Base-by-base conservation (phyloP, 2,329 filamentous ascomycete species). In the Cadophora malorum region DNA sequence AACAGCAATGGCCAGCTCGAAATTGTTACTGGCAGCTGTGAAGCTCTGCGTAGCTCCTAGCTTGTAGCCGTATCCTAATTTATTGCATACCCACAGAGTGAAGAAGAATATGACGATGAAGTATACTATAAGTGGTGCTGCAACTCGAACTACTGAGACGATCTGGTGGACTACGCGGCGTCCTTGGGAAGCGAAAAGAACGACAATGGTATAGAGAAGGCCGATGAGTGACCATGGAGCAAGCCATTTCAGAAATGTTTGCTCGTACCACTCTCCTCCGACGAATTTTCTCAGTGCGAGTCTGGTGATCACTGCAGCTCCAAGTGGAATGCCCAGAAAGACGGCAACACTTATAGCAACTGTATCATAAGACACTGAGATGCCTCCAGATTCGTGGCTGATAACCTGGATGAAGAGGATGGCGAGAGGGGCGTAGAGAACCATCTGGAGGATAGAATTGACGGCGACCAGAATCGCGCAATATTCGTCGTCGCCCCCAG, bases 1-100 rank as follows among this genome's bases (percentile, higher is more conserved):
- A 0, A 97, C 93, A 0, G 93, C 93, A 79, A 97, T 97, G 0
- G 94, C 93, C 28, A 97, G 81, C 81, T 97, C 94, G 75, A 97
- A 97, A 77, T 97, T 97, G 76, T 97, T 97, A 78, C 93, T 97
- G 0, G 92, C 91, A 0, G 93, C 94, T 0, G 92, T 96, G 74
- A 97, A 96, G 76, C 91, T 94, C 79, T 96, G 93, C 1, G 93
- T 95, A 12, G 86, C 84, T 0, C 86, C 85, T 0, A 94, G 78
- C 45, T 84, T 84, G 76, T 96, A 96, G 0, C 87, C 88, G 67
- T 94, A 94, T 0, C 92, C 91, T n/a, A 90, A 79, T n/a, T 83
- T 84, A 60, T 84, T 83, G 3, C 88, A 85, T 1, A 89, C 80
- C 53, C 81, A 82, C 0, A 96, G 81, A 0, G 92, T 96, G 1